Conservation (phyloP, 169 alveolate species). For the Plasmodium reichenowi region DNA sequence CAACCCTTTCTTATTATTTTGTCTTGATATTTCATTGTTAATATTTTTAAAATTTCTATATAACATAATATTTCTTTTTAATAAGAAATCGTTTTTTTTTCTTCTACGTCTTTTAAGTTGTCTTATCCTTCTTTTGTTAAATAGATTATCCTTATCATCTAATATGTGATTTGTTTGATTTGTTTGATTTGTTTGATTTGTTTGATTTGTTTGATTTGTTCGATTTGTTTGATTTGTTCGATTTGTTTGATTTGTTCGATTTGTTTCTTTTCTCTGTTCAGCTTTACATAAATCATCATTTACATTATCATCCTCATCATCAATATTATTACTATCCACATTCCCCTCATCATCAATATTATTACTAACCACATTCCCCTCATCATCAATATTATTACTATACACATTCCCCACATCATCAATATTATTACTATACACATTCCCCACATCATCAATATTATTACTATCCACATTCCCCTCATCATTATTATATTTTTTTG, state of each 20-base stretch:
- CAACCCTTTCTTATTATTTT: slow-evolving; percentile 42
- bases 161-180: too few relatives aligned
- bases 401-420: neutral
- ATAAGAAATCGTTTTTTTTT: neutral
- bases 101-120: neutral
- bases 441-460: too few relatives aligned
- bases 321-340: too few relatives aligned
- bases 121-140: neutral
- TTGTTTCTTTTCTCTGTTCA: neutral
- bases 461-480: neutral
- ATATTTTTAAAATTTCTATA: slow-evolving; percentile 66
- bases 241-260: neutral
- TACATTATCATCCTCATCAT: neutral
- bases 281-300: neutral
- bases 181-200: too few relatives aligned
- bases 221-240: too few relatives aligned
- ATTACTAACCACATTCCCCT: neutral
- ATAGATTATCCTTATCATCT: too few relatives aligned
- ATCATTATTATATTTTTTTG: neutral
- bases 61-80: slow-evolving; percentile 31
- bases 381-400: neutral
- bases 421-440: neutral
- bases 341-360: too few relatives aligned
- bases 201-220: neutral
- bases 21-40: slow-evolving; percentile 62